Percentiles rank a stretch among this genome's conserved stretches.
Evolutionary conservation across 2,329 filamentous ascomycete genomes (phyloP).

Genomic region (Colletotrichum coccodes): DNA sequence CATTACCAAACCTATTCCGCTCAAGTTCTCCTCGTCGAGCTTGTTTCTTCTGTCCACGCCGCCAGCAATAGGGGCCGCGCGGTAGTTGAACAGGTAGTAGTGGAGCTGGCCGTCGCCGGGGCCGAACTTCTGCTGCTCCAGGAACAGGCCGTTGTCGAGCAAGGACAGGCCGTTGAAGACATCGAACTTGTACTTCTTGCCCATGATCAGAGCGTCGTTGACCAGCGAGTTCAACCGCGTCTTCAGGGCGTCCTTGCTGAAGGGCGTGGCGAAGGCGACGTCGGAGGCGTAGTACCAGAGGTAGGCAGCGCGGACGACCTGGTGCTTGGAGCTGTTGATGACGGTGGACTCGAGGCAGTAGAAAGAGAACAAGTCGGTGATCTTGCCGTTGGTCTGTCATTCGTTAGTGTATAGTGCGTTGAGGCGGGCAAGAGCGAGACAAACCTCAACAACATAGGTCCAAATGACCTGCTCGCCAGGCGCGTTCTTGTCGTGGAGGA

Average conservation of each 20-base stretch:
- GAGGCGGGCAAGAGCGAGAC: neutral
- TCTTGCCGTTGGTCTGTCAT: conserved; percentile 69
- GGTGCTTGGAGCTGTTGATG: conserved; percentile 82
- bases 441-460: conserved; percentile 88
- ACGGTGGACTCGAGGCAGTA: conserved; percentile 95
- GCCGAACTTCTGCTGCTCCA: conserved; percentile 94
- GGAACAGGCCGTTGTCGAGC: conserved; percentile 93
- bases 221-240: conserved; percentile 83
- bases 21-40: conserved; percentile 80
- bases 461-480: conserved; percentile 85
- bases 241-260: conserved; percentile 72
- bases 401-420: conserved; percentile 28
- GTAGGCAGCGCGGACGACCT: conserved; percentile 88
- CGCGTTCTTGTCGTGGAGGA: conserved; percentile 75
- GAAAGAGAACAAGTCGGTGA: conserved; percentile 98
- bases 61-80: conserved; percentile 84
- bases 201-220: conserved; percentile 86
- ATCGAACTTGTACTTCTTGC: conserved; percentile 87
- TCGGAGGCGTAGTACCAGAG: conserved; percentile 97
- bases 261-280: conserved; percentile 70
- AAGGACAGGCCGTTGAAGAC: conserved; percentile 96
- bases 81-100: conserved; percentile 98
- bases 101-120: conserved; percentile 94
- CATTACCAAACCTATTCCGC: conserved; percentile 92
- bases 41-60: conserved; percentile 84